phyloP scores from a whole-genome alignment of 768 basidiomycete genomes.

The Rhizopogon vesiculosus region DNA sequence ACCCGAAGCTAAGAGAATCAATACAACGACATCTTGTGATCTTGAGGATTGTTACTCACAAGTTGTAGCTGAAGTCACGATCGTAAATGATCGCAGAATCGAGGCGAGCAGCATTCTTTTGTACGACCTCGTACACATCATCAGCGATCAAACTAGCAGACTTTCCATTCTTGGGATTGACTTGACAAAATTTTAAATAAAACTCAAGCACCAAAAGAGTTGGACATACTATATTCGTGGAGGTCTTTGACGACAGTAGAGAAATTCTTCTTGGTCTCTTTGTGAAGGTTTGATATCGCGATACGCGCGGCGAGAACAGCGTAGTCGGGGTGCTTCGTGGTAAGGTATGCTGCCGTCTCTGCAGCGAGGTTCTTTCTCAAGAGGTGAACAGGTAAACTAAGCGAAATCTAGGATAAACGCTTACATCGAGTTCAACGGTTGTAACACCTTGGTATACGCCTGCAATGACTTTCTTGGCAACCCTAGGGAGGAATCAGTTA shows the following conservation, averaged over 20 bases:
- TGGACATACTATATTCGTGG: slow-evolving; percentile 73
- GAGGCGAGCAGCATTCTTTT: slow-evolving; percentile 72
- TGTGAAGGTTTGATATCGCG: slow-evolving; percentile 97
- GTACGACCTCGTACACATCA: slow-evolving; percentile 78
- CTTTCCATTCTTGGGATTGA: slow-evolving; percentile 92
- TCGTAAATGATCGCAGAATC: slow-evolving; percentile 97
- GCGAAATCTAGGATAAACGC: slow-evolving; percentile 22
- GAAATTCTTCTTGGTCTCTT: slow-evolving; percentile 98
- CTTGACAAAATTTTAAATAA: slow-evolving; percentile 29
- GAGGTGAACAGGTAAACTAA: slow-evolving; percentile 2
- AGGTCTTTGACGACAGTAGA: slow-evolving; percentile 89
- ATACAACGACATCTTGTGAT: neutral
- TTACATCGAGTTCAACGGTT: slow-evolving; percentile 93
- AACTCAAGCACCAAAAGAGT: neutral
- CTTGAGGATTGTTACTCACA: slow-evolving; percentile 39
- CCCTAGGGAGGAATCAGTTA: slow-evolving; percentile 37
- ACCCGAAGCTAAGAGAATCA: slow-evolving; percentile 71
- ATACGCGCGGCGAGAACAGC: slow-evolving; percentile 98
- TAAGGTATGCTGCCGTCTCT: slow-evolving; percentile 95
- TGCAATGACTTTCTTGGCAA: slow-evolving; percentile 87
- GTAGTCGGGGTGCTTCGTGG: slow-evolving; percentile 97
- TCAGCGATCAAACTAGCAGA: slow-evolving; percentile 90
- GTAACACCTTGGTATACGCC: slow-evolving; percentile 96
- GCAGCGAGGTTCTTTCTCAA: slow-evolving; percentile 80
- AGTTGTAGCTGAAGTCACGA: slow-evolving; percentile 97